phyloP scores from a whole-genome alignment of 2,329 filamentous ascomycete genomes.

The Fusarium sp. region DNA sequence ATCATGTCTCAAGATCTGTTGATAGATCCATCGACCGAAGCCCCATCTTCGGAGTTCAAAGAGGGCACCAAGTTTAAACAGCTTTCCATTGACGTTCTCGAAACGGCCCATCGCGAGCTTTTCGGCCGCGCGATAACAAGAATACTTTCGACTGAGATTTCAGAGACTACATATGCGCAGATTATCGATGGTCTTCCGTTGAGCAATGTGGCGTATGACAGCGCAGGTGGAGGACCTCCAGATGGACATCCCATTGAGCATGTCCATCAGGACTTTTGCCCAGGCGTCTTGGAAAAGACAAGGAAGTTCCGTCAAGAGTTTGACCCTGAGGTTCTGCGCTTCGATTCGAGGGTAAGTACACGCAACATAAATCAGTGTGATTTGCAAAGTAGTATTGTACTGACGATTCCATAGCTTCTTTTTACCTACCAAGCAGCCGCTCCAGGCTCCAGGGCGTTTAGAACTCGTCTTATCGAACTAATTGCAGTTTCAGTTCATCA shows the following conservation, averaged over 20 bases:
- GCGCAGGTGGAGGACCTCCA: neutral
- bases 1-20: too few species aligned
- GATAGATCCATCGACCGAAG: too few species aligned
- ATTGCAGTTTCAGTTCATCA: conserved; percentile 51
- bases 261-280: conserved; percentile 41
- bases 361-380: too few species aligned
- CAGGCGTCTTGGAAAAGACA: conserved; percentile 30
- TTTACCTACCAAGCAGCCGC: conserved; percentile 44
- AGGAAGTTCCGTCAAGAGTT: conserved; percentile 32
- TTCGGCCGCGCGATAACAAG: conserved; percentile 21
- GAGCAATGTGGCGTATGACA: conserved; percentile 3
- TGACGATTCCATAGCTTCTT: conserved; percentile 38
- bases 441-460: conserved; percentile 47
- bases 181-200: conserved; percentile 47
- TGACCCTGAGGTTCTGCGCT: conserved; percentile 3
- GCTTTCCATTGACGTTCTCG: neutral
- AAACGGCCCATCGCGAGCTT: neutral
- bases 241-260: conserved; percentile 35
- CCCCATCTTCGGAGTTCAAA: too few species aligned
- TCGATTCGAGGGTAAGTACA: conserved; percentile 31
- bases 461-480: conserved; percentile 53
- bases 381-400: too few species aligned
- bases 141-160: conserved; percentile 26
- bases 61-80: neutral
- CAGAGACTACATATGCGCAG: conserved; percentile 42